These are phyloP conservation scores for Aureobasidium lini DNA, from an alignment of 2,329 filamentous ascomycete genomes.

Conservation along the genomic window DNA sequence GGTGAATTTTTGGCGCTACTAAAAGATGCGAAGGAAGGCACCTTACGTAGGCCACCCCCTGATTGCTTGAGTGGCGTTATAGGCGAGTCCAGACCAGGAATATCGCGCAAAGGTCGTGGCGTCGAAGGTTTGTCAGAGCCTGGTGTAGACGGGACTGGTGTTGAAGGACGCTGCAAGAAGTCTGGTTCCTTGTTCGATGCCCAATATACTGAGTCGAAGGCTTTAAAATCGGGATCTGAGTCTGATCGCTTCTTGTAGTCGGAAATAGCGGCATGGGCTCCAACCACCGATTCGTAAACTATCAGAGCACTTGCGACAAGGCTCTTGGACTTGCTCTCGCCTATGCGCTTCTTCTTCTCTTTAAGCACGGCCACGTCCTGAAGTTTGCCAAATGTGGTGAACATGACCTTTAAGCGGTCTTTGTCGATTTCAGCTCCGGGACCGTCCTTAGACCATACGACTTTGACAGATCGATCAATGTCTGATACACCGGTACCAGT, in stretches of 20 bases:
- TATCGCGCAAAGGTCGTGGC: not conserved
- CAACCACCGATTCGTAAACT: slow-evolving; percentile 50
- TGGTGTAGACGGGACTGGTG: not conserved
- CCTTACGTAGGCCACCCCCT: slow-evolving; percentile 28
- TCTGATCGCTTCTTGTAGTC: slow-evolving; percentile 36
- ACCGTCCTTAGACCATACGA: slow-evolving; percentile 47
- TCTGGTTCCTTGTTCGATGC: slow-evolving; percentile 45
- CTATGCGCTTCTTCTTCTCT: slow-evolving; percentile 44
- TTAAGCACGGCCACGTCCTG: slow-evolving; percentile 49
- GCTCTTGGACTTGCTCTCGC: slow-evolving; percentile 45
- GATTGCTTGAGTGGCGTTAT: slow-evolving; percentile 22
- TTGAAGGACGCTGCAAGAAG: slow-evolving; percentile 21
- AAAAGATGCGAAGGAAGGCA: slow-evolving; percentile 38
- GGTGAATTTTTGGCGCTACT: slow-evolving; percentile 21
- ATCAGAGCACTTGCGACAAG: slow-evolving; percentile 47
- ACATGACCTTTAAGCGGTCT: slow-evolving; percentile 39
- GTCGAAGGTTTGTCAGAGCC: not conserved
- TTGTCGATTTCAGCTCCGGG: slow-evolving; percentile 38
- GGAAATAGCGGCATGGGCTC: slow-evolving; percentile 49
- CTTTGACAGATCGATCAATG: slow-evolving; percentile 50
- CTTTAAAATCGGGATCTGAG: slow-evolving; percentile 35
- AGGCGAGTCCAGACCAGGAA: slow-evolving; percentile 18
- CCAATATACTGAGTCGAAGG: slow-evolving; percentile 48
- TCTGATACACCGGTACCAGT: slow-evolving; percentile 38
- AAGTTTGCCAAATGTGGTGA: slow-evolving; percentile 49